Base-by-base conservation (phyloP, 441 rosid species). In the Euphorbia corollata region DNA sequence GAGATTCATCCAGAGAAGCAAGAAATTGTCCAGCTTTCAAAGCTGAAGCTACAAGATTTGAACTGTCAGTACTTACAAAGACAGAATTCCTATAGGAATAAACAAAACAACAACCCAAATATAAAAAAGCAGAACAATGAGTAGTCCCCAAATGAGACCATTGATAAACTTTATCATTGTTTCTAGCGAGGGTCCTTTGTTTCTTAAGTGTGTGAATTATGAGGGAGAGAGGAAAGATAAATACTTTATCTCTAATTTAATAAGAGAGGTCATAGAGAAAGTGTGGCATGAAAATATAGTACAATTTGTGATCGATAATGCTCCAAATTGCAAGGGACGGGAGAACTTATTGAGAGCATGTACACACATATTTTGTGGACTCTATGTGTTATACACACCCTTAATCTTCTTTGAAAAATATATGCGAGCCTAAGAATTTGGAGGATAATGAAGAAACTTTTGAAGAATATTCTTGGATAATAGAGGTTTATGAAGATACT, bases 11-110 rank as follows among this genome's bases (percentile, higher is more conserved):
- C 11, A 67, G 59, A 43, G 82, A 68, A 55, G 77, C 72, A 41
- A 56, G 72, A 59, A 77, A 45, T 47, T 76, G 75, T 78, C 77
- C 90, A 69, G 86, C 77, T 74, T 87, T 89, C 87, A 82, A 60
- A 51, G 74, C 64, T 19, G 83, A 74, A 74, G 89, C 98, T 88
- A 74, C 81, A 79, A 72, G 68, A 71, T 60, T 58, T 9, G 61
- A 68, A 71, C 24, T 24, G 62, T 73, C 22, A 74, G 38, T 48
- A 39, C 59, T 32, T 24, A 20, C 6, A 22, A 3, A 27, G 4
- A 0, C 12, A 39, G 61, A 32, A 48, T 16, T 16, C 13, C 5
- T 30, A 61, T 10, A 22, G 23, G 24, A 16, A 39, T 47, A 41
- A 50, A 18, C 32, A 27, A n/a, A n/a, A n/a, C n/a, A n/a, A n/a